These are phyloP conservation scores for Begonia loranthoides DNA, from an alignment of 306 rosid genomes.

Conservation along the genomic window DNA sequence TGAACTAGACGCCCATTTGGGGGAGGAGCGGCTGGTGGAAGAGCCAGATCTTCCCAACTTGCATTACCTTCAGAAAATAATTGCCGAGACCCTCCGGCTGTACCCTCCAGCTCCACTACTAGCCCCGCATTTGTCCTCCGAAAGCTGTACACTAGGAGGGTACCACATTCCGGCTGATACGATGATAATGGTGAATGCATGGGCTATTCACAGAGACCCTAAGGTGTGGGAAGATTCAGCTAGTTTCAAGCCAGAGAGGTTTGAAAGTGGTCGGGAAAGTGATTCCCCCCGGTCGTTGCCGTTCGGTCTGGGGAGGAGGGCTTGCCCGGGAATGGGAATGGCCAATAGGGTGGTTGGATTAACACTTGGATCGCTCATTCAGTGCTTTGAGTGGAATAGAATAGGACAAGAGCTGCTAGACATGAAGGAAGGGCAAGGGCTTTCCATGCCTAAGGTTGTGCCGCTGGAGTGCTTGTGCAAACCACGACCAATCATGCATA, in stretches of 20 bases:
- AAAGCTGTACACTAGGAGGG: slow-evolving; percentile 9
- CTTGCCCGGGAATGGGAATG: slow-evolving; percentile 26
- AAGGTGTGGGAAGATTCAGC: slow-evolving; percentile 9
- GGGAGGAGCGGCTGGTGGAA: slow-evolving; percentile 4
- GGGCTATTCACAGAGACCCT: slow-evolving; percentile 16
- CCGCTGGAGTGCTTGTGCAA: slow-evolving; percentile 18
- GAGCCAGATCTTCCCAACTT: slow-evolving; percentile 21
- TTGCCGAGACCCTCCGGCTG: slow-evolving; percentile 13
- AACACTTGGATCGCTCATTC: slow-evolving; percentile 12
- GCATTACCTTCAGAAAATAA: slow-evolving; percentile 18
- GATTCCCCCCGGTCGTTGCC: slow-evolving; percentile 13
- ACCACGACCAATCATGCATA: not conserved
- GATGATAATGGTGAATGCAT: slow-evolving; percentile 12
- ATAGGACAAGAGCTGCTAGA: slow-evolving; percentile 1
- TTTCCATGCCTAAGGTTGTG: slow-evolving; percentile 8
- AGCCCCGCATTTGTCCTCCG: slow-evolving; percentile 15
- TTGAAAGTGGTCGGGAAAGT: not conserved
- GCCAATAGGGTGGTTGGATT: slow-evolving; percentile 15
- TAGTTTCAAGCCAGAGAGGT: slow-evolving; percentile 16
- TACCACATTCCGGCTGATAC: slow-evolving; percentile 9
- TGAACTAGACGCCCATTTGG: slow-evolving; percentile 17
- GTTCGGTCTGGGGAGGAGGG: slow-evolving; percentile 28
- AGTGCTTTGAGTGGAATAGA: slow-evolving; percentile 19
- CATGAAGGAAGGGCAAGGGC: slow-evolving; percentile 15
- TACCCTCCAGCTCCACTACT: slow-evolving; percentile 17